Evolutionary conservation across 768 basidiomycete species (phyloP), one percentile per base, ranked within the genome.

Genomic region (Tubosaeta sp.): DNA sequence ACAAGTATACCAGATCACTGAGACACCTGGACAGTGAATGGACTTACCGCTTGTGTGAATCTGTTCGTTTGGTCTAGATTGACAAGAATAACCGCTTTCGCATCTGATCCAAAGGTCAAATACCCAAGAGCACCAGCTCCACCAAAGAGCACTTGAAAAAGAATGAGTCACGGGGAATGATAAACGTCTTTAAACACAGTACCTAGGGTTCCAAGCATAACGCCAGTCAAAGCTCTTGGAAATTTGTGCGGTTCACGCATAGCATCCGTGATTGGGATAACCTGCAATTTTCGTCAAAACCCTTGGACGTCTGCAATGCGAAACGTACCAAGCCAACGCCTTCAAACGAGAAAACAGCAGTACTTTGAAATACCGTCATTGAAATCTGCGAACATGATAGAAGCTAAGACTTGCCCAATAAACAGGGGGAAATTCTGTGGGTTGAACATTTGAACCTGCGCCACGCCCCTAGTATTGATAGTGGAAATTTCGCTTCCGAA

Each of bases 271-370:
- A 99, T 97, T 17, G 97, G 97, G 55, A 99, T 91, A 56, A 99
- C 75, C 80, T 87, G 65, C n/a, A 57, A 32, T 13, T 4, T 19
- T 19, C 43, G 53, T 60, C 48, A 55, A 34, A 42, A 45, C 22
- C 11, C 26, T 25, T 6, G 31, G 39, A 29, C 26, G 26, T 33
- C 25, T 16, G 12, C n/a, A 41, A 38, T 17, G 26, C 26, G 27
- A 29, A 48, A 68, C 83, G 59, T 59, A 88, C 86, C 71, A 98
- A 74, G 44, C 95, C 97, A 59, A 99, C 92, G 9, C 95, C 95
- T 70, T 99, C 95, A 61, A 98, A 99, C 1, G 97, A 92, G 70
- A 98, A 98, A 29, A 97, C 95, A 4, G 97, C 95, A 22, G 97
- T 97, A 8, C 94, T 92, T 59, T 58, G 26, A 55, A 26, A 56